Percentiles rank a stretch among this genome's conserved stretches.
phyloP scores from a whole-genome alignment of 148 eudicot genomes.

The Oxyria digyna region DNA sequence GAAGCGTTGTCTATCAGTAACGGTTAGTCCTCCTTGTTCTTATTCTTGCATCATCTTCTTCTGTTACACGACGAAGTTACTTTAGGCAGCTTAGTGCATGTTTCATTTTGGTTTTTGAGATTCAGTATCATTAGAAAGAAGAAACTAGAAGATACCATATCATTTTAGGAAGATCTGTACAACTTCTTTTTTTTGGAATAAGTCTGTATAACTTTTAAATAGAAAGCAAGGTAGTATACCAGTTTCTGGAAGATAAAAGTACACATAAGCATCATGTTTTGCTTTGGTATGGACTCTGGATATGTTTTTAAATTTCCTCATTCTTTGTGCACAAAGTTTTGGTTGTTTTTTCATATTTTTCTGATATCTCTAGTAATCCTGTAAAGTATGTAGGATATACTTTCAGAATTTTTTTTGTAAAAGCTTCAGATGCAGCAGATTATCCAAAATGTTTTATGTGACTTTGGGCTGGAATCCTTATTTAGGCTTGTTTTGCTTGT shows the following conservation, averaged over 20 bases:
- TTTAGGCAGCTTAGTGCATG: neutral
- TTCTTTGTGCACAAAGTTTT: neutral
- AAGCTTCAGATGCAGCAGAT: constrained; percentile 1
- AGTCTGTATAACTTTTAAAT: neutral
- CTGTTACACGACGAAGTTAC: neutral
- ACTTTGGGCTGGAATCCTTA: neutral
- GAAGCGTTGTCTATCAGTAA: constrained; percentile 18
- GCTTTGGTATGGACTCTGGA: neutral
- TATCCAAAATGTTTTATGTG: neutral
- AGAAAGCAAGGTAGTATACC: neutral
- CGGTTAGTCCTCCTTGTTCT: constrained; percentile 17
- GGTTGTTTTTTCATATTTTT: neutral
- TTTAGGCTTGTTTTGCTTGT: neutral
- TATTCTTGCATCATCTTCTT: constrained; percentile 3
- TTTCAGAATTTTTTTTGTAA: neutral
- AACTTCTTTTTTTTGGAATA: neutral
- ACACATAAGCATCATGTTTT: neutral
- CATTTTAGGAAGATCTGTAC: neutral
- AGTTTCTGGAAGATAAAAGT: neutral
- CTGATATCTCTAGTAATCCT: neutral
- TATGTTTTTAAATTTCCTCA: neutral
- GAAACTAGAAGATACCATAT: neutral
- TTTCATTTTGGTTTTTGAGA: neutral
- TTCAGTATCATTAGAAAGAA: neutral
- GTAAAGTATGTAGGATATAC: neutral